phyloP scores from a whole-genome alignment of 441 rosid genomes.

The Croton setiger region DNA sequence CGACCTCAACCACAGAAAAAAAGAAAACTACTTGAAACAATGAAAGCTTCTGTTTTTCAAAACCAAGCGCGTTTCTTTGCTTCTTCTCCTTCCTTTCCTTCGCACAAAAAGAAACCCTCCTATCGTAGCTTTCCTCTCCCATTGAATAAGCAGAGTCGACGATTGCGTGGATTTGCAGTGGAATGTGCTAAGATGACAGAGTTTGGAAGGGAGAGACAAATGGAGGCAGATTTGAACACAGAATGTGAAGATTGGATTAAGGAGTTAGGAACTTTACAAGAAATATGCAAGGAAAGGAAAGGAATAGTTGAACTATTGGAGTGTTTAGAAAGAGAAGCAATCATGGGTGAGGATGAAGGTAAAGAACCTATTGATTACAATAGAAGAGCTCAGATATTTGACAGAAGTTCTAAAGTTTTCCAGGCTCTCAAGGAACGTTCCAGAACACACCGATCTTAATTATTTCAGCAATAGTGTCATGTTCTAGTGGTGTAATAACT shows the following conservation, averaged over 20 bases:
- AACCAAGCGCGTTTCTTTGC: too few relatives aligned
- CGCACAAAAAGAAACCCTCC: neutral
- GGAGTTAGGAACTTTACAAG: conserved; percentile 24
- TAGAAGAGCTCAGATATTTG: conserved; percentile 77
- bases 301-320: conserved; percentile 45
- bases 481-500: neutral
- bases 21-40: neutral
- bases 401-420: conserved; percentile 60
- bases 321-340: conserved; percentile 69
- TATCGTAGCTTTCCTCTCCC: neutral
- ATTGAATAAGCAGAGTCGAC: neutral
- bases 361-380: conserved; percentile 68
- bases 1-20: neutral
- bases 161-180: neutral
- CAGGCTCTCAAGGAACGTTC: conserved; percentile 46
- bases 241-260: conserved; percentile 33
- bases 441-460: conserved; percentile 8
- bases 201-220: conserved; percentile 23
- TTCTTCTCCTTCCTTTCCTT: neutral
- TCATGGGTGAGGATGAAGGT: conserved; percentile 80
- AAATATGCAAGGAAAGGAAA: conserved; percentile 32
- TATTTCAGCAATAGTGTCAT: neutral
- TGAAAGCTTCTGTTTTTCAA: conserved; percentile 8
- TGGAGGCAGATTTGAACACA: conserved; percentile 29
- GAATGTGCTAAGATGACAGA: conserved; percentile 33